A percentile compares a stretch with the other conserved stretches of the same genome.
phyloP scores from a whole-genome alignment of 2,329 filamentous ascomycete genomes.

The Dichotomopilus funicola region DNA sequence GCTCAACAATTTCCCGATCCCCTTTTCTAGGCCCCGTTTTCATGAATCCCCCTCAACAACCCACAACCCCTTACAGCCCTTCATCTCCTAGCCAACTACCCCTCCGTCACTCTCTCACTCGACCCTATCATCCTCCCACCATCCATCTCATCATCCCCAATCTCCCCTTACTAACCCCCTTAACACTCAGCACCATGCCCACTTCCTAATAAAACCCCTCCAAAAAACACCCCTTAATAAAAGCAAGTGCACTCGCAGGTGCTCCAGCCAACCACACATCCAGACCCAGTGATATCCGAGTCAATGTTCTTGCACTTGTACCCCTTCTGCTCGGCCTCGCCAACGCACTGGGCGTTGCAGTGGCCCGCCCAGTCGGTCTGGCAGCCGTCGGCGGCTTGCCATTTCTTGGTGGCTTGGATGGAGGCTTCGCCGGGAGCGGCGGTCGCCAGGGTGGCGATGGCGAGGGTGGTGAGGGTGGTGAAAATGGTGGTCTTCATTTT shows the following conservation, averaged over 20 bases:
- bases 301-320: constrained; percentile 1
- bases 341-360: constrained; percentile 1
- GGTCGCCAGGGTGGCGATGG: neutral
- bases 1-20: too few relatives aligned
- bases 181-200: neutral
- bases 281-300: neutral
- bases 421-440: neutral
- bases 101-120: too few relatives aligned
- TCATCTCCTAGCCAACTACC: too few relatives aligned
- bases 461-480: neutral
- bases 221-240: neutral
- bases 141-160: too few relatives aligned
- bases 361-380: constrained; percentile 2
- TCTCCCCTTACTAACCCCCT: neutral
- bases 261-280: neutral
- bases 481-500: neutral
- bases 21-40: too few relatives aligned
- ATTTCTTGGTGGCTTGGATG: neutral
- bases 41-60: too few relatives aligned
- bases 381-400: constrained; percentile 1
- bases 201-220: neutral
- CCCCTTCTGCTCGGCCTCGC: constrained; percentile 2
- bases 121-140: too few relatives aligned
- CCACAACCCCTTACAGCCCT: too few relatives aligned
- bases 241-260: constrained; percentile 4